Evolutionary conservation across 306 rosid genomes (phyloP).

Genomic region (apple (Malus domestica)): ASM211411v1 NC_041805.1:1973501-1974000

Average conservation of each 20-base stretch:
- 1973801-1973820: background rate
- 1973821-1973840: background rate
- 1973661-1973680: no score
- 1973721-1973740: background rate
- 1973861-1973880: background rate
- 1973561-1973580: background rate
- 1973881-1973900: background rate
- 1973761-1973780: background rate
- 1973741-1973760: background rate
- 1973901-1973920: background rate
- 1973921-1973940: background rate
- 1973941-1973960: background rate
- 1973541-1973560: slow-evolving; percentile 12
- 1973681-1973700: background rate
- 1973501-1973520: slow-evolving; percentile 9
- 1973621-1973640: slow-evolving; percentile 1
- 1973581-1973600: background rate
- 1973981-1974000: background rate
- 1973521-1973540: slow-evolving; percentile 9
- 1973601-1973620: slow-evolving; percentile 3
- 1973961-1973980: background rate
- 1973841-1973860: slow-evolving; percentile 8
- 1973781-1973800: background rate
- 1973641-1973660: no score
- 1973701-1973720: background rate